These are phyloP conservation scores for Fraxinus excelsior DNA, from an alignment of 257 asterid genomes.

Conservation along the genomic window DNA sequence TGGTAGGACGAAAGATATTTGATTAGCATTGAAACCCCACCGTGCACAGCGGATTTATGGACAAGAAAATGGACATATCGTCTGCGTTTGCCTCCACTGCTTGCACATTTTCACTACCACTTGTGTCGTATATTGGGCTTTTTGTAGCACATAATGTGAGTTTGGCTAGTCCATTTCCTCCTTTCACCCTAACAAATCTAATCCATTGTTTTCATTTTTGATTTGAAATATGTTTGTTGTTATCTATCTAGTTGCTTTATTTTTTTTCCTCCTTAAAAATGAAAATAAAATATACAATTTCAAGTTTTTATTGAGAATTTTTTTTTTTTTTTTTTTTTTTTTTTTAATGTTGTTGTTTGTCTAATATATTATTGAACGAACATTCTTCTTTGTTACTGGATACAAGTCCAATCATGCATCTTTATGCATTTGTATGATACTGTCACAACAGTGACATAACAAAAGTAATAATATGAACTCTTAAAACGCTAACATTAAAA, in stretches of 20 bases:
- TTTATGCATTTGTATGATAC: constrained; percentile 5
- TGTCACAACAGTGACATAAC: background rate
- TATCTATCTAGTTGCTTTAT: background rate
- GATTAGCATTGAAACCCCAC: constrained; percentile 29
- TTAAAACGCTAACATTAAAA: too few relatives aligned
- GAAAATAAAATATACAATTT: background rate
- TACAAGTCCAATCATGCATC: constrained; percentile 15
- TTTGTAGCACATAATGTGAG: constrained; percentile 14
- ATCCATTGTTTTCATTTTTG: constrained; percentile 19
- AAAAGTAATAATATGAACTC: background rate
- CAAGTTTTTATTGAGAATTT: background rate
- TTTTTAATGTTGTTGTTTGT: too few relatives aligned
- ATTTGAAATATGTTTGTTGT: background rate
- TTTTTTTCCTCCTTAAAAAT: background rate
- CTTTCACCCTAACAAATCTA: constrained; percentile 39
- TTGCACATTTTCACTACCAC: constrained; percentile 19
- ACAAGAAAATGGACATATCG: constrained; percentile 32
- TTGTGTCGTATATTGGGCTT: constrained; percentile 30
- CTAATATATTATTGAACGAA: constrained; percentile 1
- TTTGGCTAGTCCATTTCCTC: constrained; percentile 32
- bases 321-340: too few relatives aligned
- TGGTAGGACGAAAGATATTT: constrained; percentile 37
- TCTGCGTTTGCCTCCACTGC: constrained; percentile 11
- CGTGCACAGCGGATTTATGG: constrained; percentile 26
- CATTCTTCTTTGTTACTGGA: constrained; percentile 12